Evolutionary conservation across 306 rosid genomes (phyloP).

Genomic region (Vachellia collinsii): DNA sequence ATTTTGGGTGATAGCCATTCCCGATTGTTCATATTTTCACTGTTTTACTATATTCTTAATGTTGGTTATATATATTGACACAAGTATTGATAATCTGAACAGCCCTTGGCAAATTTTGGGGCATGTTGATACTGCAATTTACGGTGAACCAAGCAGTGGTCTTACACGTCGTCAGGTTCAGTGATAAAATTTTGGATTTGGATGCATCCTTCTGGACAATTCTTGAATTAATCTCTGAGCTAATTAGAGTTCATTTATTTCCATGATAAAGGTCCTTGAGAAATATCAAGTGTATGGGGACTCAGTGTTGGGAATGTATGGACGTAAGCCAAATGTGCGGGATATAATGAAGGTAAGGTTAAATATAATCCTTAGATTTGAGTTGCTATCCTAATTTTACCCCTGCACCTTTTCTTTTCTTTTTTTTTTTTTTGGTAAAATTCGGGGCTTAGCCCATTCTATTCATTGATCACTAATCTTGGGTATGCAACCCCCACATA

Average conservation of each 20-base stretch:
- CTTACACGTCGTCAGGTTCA: constrained; percentile 91
- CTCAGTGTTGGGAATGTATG: constrained; percentile 72
- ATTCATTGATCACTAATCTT: too few relatives aligned
- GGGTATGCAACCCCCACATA: too few relatives aligned
- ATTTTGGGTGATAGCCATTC: neutral
- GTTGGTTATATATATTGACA: constrained; percentile 33
- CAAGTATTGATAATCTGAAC: constrained; percentile 42
- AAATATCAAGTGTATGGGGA: constrained; percentile 90
- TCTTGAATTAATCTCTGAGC: constrained; percentile 21
- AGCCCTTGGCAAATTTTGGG: constrained; percentile 94
- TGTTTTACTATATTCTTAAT: constrained; percentile 27
- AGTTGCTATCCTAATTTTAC: constrained; percentile 13
- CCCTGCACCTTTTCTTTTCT: too few relatives aligned
- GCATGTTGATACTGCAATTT: constrained; percentile 76
- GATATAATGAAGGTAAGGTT: constrained; percentile 78
- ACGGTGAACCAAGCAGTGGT: constrained; percentile 76
- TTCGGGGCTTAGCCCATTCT: too few relatives aligned
- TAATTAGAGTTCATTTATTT: constrained; percentile 1
- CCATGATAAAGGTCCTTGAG: constrained; percentile 61
- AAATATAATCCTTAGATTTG: constrained; percentile 17
- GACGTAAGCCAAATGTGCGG: constrained; percentile 71
- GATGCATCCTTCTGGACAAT: constrained; percentile 36
- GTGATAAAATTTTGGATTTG: constrained; percentile 42
- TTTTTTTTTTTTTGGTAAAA: too few relatives aligned
- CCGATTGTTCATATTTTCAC: constrained; percentile 21